Evolutionary conservation across 164 flowering plant species (phyloP).

Genomic region (Aristolochia contorta): DNA sequence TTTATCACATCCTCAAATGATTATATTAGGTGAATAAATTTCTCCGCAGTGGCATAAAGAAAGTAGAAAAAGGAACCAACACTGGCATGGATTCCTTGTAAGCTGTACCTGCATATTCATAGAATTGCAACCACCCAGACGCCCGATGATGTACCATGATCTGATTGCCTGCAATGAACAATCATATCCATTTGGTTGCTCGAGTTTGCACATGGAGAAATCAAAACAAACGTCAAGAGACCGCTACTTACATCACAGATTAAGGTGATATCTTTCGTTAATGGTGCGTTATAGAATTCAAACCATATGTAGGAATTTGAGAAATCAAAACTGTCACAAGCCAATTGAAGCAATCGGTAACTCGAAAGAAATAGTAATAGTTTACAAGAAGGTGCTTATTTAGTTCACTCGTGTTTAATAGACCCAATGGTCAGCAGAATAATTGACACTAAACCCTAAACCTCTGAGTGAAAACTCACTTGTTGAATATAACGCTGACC

Average conservation of each 20-base stretch:
- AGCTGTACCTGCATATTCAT: constrained; percentile 78
- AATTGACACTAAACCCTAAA: no score
- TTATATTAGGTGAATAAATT: not conserved
- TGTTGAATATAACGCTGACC: constrained; percentile 66
- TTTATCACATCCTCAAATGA: not conserved
- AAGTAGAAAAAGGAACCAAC: not conserved
- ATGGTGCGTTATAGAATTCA: constrained; percentile 68
- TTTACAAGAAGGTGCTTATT: no score
- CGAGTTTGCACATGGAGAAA: not conserved
- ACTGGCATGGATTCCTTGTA: not conserved
- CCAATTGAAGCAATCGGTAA: constrained; percentile 2
- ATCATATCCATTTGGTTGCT: not conserved
- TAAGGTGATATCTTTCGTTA: constrained; percentile 57
- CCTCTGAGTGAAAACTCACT: constrained; percentile 33
- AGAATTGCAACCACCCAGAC: constrained; percentile 80
- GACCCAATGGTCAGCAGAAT: no score
- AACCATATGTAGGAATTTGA: constrained; percentile 88
- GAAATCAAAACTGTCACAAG: constrained; percentile 57
- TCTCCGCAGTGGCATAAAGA: not conserved
- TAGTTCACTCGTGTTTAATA: no score
- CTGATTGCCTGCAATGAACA: constrained; percentile 52
- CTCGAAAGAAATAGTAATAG: not conserved
- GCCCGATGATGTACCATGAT: constrained; percentile 82
- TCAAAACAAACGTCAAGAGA: not conserved
- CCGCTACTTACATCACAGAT: constrained; percentile 67